These are phyloP conservation scores for Microthyrium microscopicum DNA, from an alignment of 2,329 filamentous ascomycete genomes.

Conservation along the genomic window DNA sequence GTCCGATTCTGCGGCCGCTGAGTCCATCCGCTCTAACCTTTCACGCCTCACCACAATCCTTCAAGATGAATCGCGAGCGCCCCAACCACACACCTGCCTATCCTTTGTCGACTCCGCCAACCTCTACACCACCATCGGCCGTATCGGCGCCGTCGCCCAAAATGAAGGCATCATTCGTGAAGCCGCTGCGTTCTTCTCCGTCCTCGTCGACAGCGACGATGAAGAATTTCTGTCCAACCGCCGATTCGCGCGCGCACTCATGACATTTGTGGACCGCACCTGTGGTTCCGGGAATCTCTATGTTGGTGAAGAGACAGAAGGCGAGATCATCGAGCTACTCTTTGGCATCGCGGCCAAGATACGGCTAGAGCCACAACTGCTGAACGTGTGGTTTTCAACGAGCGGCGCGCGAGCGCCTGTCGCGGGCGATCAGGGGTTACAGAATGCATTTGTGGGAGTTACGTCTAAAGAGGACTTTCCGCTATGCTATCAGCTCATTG, in stretches of 20 bases:
- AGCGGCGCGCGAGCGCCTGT: background rate
- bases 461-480: slow-evolving; percentile 87
- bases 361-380: slow-evolving; percentile 66
- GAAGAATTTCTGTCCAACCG: slow-evolving; percentile 83
- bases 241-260: slow-evolving; percentile 71
- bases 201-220: slow-evolving; percentile 88
- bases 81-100: slow-evolving; percentile 81
- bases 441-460: slow-evolving; percentile 58
- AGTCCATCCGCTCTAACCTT: slow-evolving; percentile 34
- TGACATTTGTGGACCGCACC: slow-evolving; percentile 68
- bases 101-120: slow-evolving; percentile 72
- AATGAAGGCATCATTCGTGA: slow-evolving; percentile 76
- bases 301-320: slow-evolving; percentile 68
- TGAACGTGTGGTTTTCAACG: slow-evolving; percentile 67
- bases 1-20: slow-evolving; percentile 33
- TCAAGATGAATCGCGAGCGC: slow-evolving; percentile 74
- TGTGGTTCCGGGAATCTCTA: slow-evolving; percentile 56
- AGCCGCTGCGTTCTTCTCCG: slow-evolving; percentile 73
- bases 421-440: slow-evolving; percentile 12
- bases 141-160: slow-evolving; percentile 71
- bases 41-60: slow-evolving; percentile 50
- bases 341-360: slow-evolving; percentile 98
- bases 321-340: slow-evolving; percentile 75
- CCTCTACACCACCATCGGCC: slow-evolving; percentile 76
- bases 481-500: slow-evolving; percentile 84